Evolutionary conservation across 805 yeast species (phyloP), one percentile per base, ranked within the genome.

Genomic region (Barnettozyma siamensis): DNA sequence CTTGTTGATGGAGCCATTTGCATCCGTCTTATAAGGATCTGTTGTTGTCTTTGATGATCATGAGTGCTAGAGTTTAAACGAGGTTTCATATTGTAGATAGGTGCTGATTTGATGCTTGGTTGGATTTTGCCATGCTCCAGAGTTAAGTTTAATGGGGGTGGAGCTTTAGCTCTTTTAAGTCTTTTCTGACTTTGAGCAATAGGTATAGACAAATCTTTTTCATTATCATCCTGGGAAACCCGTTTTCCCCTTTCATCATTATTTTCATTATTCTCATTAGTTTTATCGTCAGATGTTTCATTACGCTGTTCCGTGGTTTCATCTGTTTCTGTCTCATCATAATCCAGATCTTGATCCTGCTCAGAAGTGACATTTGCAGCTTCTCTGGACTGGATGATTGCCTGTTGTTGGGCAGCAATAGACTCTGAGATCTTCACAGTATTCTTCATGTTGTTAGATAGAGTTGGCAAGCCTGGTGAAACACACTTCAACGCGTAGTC

Each of bases 81-180:
- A 8, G 47, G 45, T 6, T 38, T 37, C 30, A 41, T 18, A 23
- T 46, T 41, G 35, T 52, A 55, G n/a, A 59, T 55, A 13, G 65
- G 65, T 13, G 65, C 65, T 2, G 64, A 58, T 35, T 55, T 60
- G 37, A 61, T 60, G 7, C 46, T 41, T 18, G 63, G 64, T 16
- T 45, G 47, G 24, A 47, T 50, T 4, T 51, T 43, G 0, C 41
- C 20, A 1, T 49, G 37, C 2, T 48, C 47, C 1, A 42, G 18
- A 3, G 49, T 35, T 8, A 61, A 33, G 26, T 56, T 54, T 27
- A 61, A 43, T 3, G 64, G 64, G 3, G 63, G 51, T 12, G 65
- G 65, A 7, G 56, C 59, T 5, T 49, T 50, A 12, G 43, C 44
- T 35, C 65, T 54, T 31, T 55, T 59, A 23, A 61, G 42, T 24